A percentile compares a stretch with the other conserved stretches of the same genome.
These are phyloP conservation scores for Gastrolobium villosum DNA, from an alignment of 306 rosid species.

Conservation along the genomic window DNA sequence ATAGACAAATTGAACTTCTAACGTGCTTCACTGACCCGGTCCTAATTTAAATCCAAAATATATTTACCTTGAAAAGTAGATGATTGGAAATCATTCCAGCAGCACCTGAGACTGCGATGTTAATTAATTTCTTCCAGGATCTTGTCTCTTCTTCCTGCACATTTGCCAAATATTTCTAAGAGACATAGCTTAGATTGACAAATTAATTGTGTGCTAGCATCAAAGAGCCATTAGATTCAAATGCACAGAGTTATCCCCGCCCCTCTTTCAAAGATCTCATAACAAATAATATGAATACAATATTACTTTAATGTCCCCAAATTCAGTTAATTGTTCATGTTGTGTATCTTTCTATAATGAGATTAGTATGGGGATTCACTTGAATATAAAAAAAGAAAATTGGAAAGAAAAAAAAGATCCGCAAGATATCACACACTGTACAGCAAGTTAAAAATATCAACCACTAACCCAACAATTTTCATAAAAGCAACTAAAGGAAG, in stretches of 20 bases:
- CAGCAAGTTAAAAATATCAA: neutral
- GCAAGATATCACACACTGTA: neutral
- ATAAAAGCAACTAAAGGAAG: neutral
- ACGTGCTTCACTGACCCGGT: conserved; percentile 12
- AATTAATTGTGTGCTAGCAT: neutral
- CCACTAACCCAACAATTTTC: neutral
- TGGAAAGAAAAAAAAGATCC: neutral
- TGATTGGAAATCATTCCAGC: conserved; percentile 99
- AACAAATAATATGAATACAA: neutral
- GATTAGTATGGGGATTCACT: neutral
- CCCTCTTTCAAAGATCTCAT: conserved; percentile 20
- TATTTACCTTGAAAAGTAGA: conserved; percentile 88
- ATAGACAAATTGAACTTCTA: neutral
- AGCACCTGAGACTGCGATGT: conserved; percentile 94
- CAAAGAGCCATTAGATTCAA: conserved; percentile 20
- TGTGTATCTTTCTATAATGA: neutral
- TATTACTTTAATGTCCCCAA: conserved; percentile 31
- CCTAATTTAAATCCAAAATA: conserved; percentile 24
- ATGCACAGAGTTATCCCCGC: conserved; percentile 8
- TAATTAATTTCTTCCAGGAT: conserved; percentile 90
- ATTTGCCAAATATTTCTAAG: conserved; percentile 24
- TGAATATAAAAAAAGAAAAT: neutral
- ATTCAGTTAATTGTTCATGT: conserved; percentile 29
- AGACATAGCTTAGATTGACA: neutral
- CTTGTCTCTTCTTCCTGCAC: conserved; percentile 95